Evolutionary conservation across 2,329 filamentous ascomycete species (phyloP).

Genomic region (Domatiomyces catenatus): DNA sequence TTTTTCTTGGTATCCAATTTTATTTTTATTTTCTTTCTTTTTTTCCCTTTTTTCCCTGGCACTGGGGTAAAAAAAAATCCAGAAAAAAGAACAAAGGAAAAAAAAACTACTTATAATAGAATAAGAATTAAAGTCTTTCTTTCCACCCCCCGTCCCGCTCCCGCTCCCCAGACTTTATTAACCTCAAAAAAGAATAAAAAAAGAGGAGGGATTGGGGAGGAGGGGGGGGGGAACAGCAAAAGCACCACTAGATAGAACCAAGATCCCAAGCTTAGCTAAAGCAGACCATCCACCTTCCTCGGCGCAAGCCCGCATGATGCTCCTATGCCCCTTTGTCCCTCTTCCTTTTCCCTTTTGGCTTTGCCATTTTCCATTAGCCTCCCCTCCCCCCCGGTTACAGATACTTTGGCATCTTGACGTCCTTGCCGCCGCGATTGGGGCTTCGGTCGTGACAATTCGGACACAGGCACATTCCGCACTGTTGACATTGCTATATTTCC

Average conservation of each 20-base stretch:
- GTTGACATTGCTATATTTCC: not conserved
- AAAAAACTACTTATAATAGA: too few species aligned
- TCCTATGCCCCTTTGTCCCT: too few species aligned
- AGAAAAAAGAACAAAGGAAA: too few species aligned
- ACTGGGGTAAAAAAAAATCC: too few species aligned
- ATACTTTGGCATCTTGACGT: not conserved
- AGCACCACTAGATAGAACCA: too few species aligned
- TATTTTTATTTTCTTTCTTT: not conserved
- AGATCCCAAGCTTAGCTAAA: too few species aligned
- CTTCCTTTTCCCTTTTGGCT: not conserved
- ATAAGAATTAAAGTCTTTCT: too few species aligned
- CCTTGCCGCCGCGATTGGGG: not conserved
- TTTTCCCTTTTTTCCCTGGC: not conserved
- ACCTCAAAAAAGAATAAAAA: not conserved
- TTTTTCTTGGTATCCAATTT: too few species aligned
- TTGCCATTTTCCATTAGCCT: not conserved
- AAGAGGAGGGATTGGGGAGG: too few species aligned
- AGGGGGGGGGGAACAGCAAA: too few species aligned
- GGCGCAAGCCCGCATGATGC: not conserved
- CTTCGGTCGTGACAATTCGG: not conserved
- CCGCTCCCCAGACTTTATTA: not conserved
- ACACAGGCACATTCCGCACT: slow-evolving; percentile 1
- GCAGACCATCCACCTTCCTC: not conserved
- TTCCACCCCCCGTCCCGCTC: too few species aligned
- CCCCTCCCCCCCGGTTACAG: not conserved